phyloP scores from a whole-genome alignment of 2,329 filamentous ascomycete species.

The Pyrenophora seminiperda region DNA sequence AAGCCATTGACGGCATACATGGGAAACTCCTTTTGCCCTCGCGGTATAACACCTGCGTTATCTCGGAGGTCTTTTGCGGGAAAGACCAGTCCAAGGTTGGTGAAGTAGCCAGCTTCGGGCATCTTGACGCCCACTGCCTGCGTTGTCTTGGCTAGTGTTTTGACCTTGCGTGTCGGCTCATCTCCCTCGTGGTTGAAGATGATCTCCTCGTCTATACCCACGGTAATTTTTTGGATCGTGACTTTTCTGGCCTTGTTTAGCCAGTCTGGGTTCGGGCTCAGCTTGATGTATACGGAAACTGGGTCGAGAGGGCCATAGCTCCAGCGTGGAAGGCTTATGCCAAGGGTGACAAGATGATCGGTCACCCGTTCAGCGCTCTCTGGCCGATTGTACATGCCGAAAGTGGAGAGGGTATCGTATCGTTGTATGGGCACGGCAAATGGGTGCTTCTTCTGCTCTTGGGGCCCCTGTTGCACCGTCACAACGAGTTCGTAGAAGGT shows the following conservation, averaged over 20 bases:
- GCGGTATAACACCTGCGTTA: conserved; percentile 81
- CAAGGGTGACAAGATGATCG: conserved; percentile 89
- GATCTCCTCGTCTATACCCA: conserved; percentile 94
- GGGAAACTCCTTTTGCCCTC: conserved; percentile 85
- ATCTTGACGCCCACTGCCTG: conserved; percentile 82
- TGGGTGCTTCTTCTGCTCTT: conserved; percentile 84
- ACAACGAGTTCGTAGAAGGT: conserved; percentile 97
- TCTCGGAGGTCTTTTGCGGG: conserved; percentile 88
- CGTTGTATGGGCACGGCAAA: conserved; percentile 90
- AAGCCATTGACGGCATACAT: conserved; percentile 88
- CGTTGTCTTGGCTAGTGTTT: conserved; percentile 81
- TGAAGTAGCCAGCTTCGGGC: conserved; percentile 89
- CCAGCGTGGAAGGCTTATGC: conserved; percentile 91
- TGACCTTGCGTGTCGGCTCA: conserved; percentile 87
- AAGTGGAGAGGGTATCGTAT: conserved; percentile 96
- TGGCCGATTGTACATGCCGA: conserved; percentile 98
- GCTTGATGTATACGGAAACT: conserved; percentile 92
- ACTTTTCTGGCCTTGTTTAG: conserved; percentile 87
- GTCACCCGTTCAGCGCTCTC: conserved; percentile 84
- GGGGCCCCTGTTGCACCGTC: conserved; percentile 87
- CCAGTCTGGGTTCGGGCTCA: conserved; percentile 92
- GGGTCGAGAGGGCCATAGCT: conserved; percentile 95
- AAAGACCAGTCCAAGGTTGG: conserved; percentile 88
- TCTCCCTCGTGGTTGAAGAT: conserved; percentile 99
- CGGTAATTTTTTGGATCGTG: conserved; percentile 90